These are phyloP conservation scores for Phaeodactylum tricornutum DNA, from an alignment of 108 stramenopile genomes.

Conservation along the genomic window DNA sequence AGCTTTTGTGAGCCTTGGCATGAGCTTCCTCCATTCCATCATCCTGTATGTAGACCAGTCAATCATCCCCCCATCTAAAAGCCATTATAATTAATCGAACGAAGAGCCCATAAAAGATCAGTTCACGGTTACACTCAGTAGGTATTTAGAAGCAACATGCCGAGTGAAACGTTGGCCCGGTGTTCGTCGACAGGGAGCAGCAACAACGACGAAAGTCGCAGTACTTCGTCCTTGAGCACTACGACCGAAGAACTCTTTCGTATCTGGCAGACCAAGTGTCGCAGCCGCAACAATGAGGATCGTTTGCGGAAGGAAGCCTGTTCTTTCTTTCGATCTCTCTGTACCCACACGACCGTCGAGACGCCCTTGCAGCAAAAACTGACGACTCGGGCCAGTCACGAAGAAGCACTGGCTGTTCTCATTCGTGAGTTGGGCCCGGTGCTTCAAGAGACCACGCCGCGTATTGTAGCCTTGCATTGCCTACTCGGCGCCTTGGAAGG, in stretches of 20 bases:
- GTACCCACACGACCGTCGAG: background rate
- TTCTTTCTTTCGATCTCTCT: background rate
- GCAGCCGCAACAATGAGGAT: background rate
- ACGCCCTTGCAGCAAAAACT: background rate
- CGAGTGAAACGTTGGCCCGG: too few species aligned
- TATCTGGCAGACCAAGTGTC: background rate
- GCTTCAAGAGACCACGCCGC: slow-evolving; percentile 2
- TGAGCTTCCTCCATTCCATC: too few species aligned
- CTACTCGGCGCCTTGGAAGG: slow-evolving; percentile 2
- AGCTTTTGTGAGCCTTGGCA: too few species aligned
- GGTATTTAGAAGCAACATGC: too few species aligned
- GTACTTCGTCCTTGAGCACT: too few species aligned
- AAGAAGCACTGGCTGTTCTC: slow-evolving; percentile 21
- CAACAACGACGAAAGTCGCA: too few species aligned
- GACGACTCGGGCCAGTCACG: slow-evolving; percentile 14
- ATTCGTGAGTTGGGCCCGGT: slow-evolving; percentile 25
- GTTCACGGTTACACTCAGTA: too few species aligned
- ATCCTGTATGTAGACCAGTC: too few species aligned
- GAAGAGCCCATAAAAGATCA: too few species aligned
- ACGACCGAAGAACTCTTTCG: slow-evolving; percentile 3
- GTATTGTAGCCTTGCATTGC: background rate
- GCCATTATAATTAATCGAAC: too few species aligned
- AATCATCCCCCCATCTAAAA: too few species aligned
- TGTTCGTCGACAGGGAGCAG: too few species aligned
- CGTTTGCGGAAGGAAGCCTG: background rate